A percentile compares a stretch with the other conserved stretches of the same genome.
These are phyloP conservation scores for Penicillium sclerotiorum DNA, from an alignment of 2,329 filamentous ascomycete genomes.

Conservation along the genomic window DNA sequence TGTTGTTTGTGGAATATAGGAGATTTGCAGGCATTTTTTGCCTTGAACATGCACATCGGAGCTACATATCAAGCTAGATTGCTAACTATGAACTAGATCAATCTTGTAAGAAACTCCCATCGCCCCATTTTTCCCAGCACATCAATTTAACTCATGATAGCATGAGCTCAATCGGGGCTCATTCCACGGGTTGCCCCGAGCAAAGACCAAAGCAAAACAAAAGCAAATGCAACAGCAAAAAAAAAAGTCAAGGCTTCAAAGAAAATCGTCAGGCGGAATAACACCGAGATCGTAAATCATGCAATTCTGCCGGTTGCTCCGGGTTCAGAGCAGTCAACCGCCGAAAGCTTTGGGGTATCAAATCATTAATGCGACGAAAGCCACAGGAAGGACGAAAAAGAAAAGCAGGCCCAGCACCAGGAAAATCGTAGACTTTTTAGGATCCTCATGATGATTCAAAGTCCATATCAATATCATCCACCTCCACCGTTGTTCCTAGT, in stretches of 20 bases:
- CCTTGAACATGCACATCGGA: too few species aligned
- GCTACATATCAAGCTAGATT: too few species aligned
- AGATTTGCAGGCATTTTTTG: too few species aligned
- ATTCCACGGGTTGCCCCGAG: too few species aligned
- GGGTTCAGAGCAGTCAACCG: conserved; percentile 23
- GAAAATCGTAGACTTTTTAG: neutral
- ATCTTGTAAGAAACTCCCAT: too few species aligned
- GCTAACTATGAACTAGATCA: too few species aligned
- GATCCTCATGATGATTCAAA: conserved; percentile 24
- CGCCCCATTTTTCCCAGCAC: too few species aligned
- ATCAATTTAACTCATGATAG: too few species aligned
- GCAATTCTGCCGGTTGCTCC: conserved; percentile 10
- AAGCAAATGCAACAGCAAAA: neutral
- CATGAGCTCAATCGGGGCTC: too few species aligned
- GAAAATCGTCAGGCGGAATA: conserved; percentile 1
- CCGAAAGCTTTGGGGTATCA: conserved; percentile 6
- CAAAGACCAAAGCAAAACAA: neutral
- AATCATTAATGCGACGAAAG: conserved; percentile 19
- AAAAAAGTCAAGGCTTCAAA: neutral
- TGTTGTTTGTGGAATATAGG: too few species aligned
- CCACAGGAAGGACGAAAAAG: neutral
- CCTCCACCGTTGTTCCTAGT: conserved; percentile 71
- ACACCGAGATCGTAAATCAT: conserved; percentile 25
- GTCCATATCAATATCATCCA: conserved; percentile 54
- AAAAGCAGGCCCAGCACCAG: neutral